Evolutionary conservation across 106 monocot species (phyloP).

Genomic region (Dioscorea alata): DNA sequence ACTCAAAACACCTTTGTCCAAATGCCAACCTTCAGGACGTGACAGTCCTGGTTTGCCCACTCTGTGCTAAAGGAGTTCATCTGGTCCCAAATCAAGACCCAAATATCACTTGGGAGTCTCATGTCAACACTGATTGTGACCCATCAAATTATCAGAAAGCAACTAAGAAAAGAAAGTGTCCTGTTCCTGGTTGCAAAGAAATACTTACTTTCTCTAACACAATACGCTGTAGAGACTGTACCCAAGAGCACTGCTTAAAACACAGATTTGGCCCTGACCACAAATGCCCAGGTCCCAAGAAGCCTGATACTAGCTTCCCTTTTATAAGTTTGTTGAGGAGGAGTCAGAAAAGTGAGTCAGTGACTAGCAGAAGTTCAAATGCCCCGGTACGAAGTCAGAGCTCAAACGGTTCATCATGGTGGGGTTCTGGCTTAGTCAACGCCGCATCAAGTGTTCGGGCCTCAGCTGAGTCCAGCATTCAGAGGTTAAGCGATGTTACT

Average conservation of each 20-base stretch:
- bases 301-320: conserved; percentile 42
- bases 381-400: background rate
- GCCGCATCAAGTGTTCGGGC: conserved; percentile 50
- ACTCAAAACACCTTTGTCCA: conserved; percentile 62
- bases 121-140: conserved; percentile 76
- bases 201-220: conserved; percentile 71
- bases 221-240: conserved; percentile 73
- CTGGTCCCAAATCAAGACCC: conserved; percentile 71
- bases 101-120: conserved; percentile 84
- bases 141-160: conserved; percentile 78
- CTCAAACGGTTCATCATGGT: conserved; percentile 57
- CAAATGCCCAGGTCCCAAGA: conserved; percentile 73
- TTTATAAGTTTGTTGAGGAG: conserved; percentile 37
- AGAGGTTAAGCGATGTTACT: conserved; percentile 47
- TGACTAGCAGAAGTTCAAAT: no score
- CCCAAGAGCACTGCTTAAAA: conserved; percentile 75
- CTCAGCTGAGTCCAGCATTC: conserved; percentile 63
- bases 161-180: conserved; percentile 64
- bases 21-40: conserved; percentile 59
- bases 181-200: conserved; percentile 75
- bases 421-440: conserved; percentile 42
- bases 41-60: conserved; percentile 74
- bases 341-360: conserved; percentile 29
- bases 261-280: conserved; percentile 82
- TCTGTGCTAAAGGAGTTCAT: conserved; percentile 79